phyloP scores from a whole-genome alignment of 306 rosid genomes.

The Prinsepia uniflora region DNA sequence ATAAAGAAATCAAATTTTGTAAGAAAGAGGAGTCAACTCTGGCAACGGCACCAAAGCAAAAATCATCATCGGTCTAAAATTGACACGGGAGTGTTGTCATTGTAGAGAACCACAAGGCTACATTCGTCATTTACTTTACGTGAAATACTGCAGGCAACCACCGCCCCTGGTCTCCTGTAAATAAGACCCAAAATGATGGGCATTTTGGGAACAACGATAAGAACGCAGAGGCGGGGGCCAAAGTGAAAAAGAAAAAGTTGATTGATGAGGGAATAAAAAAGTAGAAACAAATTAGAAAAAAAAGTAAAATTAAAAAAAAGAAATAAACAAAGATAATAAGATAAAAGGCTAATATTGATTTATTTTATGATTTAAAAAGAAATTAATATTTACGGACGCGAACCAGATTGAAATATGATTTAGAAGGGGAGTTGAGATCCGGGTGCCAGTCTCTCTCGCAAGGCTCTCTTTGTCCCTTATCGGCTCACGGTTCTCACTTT shows the following conservation, averaged over 20 bases:
- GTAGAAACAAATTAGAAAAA: background rate
- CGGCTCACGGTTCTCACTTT: constrained; percentile 69
- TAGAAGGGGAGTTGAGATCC: constrained; percentile 53
- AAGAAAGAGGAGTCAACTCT: background rate
- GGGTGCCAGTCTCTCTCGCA: constrained; percentile 48
- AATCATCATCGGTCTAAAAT: background rate
- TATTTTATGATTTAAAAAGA: background rate
- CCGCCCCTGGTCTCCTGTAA: constrained; percentile 21
- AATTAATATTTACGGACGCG: constrained; percentile 45
- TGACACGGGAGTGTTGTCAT: background rate
- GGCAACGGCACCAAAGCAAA: background rate
- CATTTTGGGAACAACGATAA: background rate
- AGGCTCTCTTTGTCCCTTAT: constrained; percentile 67
- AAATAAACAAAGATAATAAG: background rate
- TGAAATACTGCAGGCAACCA: background rate
- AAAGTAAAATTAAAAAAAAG: background rate
- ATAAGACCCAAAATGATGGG: constrained; percentile 39
- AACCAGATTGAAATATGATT: constrained; percentile 36
- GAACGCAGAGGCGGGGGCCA: constrained; percentile 30
- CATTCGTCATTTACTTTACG: background rate
- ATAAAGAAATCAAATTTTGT: background rate
- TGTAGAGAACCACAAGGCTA: background rate
- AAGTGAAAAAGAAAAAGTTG: constrained; percentile 36
- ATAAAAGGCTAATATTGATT: background rate
- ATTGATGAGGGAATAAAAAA: constrained; percentile 7